Evolutionary conservation across 2,329 filamentous ascomycete genomes (phyloP), one percentile per base, ranked within the genome.

Genomic region (Claviceps spartinae): DNA sequence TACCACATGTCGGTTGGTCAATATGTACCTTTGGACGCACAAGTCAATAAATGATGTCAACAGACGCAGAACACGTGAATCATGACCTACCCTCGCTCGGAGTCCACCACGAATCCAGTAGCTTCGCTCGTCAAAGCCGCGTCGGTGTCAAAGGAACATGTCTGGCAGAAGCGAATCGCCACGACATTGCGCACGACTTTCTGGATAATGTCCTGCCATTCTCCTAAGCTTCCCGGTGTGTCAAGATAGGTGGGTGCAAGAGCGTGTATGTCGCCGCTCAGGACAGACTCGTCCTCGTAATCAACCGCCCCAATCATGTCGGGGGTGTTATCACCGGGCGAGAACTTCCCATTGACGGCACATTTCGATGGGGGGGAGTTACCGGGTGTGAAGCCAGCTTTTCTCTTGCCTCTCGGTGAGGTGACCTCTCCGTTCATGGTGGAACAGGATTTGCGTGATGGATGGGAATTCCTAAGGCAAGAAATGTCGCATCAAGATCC

Each of bases 91-190:
- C 93, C 93, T 66, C 81, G 82, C 70, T 95, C 85, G 5, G 93
- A 88, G 71, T 98, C 93, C 24, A 98, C 93, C 16, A 98, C 90
- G 65, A 98, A 98, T 7, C 93, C 93, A 0, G 93, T 98, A 3
- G 93, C 93, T 72, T 98, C 93, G 62, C 89, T 96, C 18, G 88
- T 88, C 67, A 95, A 78, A 6, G 93, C 93, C 30, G 88, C 75
- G 61, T 98, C 93, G n/a, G 93, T 97, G 67, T 98, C 93, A 67
- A 98, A 98, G 24, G 91, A 90, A 67, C 88, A 95, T 0, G 93
- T 96, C 75, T 96, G 89, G 67, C 91, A 97, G 72, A 98, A 98
- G 59, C 95, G 86, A 62, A 98, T 97, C n/a, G 91, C 95, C 48
- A 98, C 93, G 18, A 97, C 93, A 60, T 90, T 95, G 65, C 85